Evolutionary conservation across 2,329 filamentous ascomycete species (phyloP).

Genomic region (Diaporthe citrichinensis): DNA sequence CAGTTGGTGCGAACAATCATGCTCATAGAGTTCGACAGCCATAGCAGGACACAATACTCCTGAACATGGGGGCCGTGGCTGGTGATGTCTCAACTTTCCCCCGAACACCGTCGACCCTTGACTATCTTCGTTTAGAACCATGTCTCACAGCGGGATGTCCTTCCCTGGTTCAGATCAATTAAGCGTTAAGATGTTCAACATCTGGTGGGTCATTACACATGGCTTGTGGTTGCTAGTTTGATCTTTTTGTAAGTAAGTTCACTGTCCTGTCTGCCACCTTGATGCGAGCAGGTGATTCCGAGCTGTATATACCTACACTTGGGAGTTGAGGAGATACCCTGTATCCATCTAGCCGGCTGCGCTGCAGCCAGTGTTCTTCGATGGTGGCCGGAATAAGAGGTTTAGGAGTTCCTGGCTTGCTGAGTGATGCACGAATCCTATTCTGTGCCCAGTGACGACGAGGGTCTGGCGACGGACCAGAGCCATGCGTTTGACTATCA

Average conservation of each 20-base stretch:
- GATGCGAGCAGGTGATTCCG: background rate
- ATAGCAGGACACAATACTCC: background rate
- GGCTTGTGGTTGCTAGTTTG: background rate
- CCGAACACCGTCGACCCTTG: constrained; percentile 3
- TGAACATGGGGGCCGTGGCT: constrained; percentile 3
- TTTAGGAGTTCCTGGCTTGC: background rate
- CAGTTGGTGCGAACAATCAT: background rate
- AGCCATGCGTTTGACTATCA: no score
- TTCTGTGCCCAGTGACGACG: background rate
- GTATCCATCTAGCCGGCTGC: no score
- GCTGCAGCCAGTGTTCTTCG: background rate
- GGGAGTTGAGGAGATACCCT: no score
- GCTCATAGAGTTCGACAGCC: background rate
- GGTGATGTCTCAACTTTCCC: constrained; percentile 16
- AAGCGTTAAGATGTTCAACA: background rate
- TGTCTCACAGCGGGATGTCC: background rate
- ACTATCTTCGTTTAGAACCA: constrained; percentile 20
- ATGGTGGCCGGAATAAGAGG: background rate
- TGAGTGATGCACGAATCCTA: background rate
- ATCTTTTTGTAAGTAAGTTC: background rate
- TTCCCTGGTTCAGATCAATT: background rate
- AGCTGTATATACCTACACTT: no score
- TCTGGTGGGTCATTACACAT: background rate
- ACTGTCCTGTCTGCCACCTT: background rate
- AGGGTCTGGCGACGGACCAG: no score